These are phyloP conservation scores for Ceratopteris richardii DNA, from an alignment of 75 land plant genomes.

Conservation along the genomic window DNA sequence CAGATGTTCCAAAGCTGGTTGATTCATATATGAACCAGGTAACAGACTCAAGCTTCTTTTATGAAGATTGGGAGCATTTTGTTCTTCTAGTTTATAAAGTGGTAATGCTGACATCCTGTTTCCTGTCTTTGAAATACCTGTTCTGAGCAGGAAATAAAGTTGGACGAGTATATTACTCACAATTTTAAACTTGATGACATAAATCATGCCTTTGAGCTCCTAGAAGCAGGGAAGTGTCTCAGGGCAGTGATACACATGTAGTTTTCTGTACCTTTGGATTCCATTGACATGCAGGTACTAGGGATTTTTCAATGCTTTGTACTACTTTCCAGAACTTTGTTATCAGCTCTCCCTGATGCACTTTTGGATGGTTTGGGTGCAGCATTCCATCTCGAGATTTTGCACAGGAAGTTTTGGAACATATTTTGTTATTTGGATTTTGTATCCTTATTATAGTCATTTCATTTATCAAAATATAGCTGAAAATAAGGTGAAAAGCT, in stretches of 20 bases:
- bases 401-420: too few species aligned
- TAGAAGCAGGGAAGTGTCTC: slow-evolving; percentile 34
- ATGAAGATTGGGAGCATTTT: neutral
- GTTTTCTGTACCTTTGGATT: too few species aligned
- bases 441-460: too few species aligned
- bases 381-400: too few species aligned
- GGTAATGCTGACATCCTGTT: neutral
- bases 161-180: slow-evolving; percentile 38
- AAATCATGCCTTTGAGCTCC: slow-evolving; percentile 33
- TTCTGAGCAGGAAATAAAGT: slow-evolving; percentile 29
- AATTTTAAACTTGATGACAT: slow-evolving; percentile 24
- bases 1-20: slow-evolving; percentile 33
- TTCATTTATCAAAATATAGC: too few species aligned
- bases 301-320: too few species aligned
- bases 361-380: too few species aligned
- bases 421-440: too few species aligned
- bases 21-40: slow-evolving; percentile 37
- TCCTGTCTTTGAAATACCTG: neutral
- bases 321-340: too few species aligned
- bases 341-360: too few species aligned
- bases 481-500: too few species aligned
- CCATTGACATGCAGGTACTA: neutral
- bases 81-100: neutral
- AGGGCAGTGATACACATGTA: slow-evolving; percentile 28
- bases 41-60: neutral